Base-by-base conservation (phyloP, 257 asterid genomes). In the Solanum neorickii region DNA sequence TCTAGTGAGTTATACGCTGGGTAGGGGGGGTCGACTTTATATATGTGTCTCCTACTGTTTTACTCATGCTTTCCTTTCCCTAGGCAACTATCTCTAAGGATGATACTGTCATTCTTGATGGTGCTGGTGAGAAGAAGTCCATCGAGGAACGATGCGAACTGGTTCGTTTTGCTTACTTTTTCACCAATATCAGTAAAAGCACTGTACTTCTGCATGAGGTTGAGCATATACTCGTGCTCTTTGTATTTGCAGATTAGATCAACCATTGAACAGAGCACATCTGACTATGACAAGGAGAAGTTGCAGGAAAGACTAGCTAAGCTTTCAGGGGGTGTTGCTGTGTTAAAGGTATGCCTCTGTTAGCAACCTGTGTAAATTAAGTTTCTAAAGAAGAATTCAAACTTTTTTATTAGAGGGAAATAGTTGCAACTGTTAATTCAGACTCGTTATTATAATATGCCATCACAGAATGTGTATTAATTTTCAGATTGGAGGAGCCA, bases 311-410 rank as follows among this genome's bases (percentile, higher is more conserved):
- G 99, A 90, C 95, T 97, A 9, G 98, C 98, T 7, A 97, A 95
- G 88, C 95, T 95, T 82, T 97, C 99, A 82, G 99, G 99, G 68
- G 99, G 99, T 72, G 99, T 95, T 18, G 99, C 98, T 70, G 98
- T 97, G 65, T 93, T 95, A 14, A 97, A 97, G 98, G 99, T 95
- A 8, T 42, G 90, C 66, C 6, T 29, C 25, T 49, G 69, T 35
- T 33, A 77, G 25, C 62, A 47, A 47, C 83, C 27, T 77, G 47
- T 72, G 78, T 73, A 20, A 3, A 47, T 46, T 27, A 4, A 29
- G 68, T 15, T 15, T 10, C 29, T 80, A 29, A 25, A 47, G 84
- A 77, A 77, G 18, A 80, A 23, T 21, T 70, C 46, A 8, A 21
- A 20, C 47, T 70, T 85, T 11, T 20, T 12, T 83, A 12, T 35